phyloP scores from a whole-genome alignment of 305 asterid genomes.

The Solanum chacoense region DNA sequence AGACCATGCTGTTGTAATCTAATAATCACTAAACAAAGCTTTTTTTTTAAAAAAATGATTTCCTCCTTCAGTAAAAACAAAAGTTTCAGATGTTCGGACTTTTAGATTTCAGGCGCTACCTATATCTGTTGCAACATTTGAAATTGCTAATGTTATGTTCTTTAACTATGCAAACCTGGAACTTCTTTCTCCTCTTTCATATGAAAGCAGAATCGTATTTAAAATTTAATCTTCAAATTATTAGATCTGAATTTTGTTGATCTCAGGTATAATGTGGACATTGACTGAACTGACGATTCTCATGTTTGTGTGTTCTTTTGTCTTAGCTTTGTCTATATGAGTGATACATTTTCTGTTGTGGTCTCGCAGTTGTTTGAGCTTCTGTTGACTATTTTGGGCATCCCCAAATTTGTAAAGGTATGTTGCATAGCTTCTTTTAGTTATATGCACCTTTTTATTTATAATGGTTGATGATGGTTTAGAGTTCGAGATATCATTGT shows the following conservation, averaged over 20 bases:
- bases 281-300: not conserved
- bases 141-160: not conserved
- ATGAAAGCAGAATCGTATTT: not conserved
- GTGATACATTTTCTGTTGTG: slow-evolving; percentile 12
- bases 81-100: not conserved
- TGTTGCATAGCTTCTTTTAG: slow-evolving; percentile 11
- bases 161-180: not conserved
- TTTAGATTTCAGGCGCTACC: not conserved
- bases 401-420: slow-evolving; percentile 68
- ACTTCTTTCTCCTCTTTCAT: not conserved
- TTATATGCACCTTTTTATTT: not conserved
- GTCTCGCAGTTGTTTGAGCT: slow-evolving; percentile 75
- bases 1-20: not conserved
- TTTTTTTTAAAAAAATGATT: no score
- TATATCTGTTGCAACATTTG: not conserved
- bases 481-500: slow-evolving; percentile 9
- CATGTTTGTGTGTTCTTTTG: slow-evolving; percentile 5
- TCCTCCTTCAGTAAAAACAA: no score
- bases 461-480: slow-evolving; percentile 5
- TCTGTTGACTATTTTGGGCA: slow-evolving; percentile 72
- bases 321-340: not conserved
- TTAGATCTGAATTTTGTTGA: not conserved
- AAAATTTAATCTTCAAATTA: not conserved
- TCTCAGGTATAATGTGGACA: not conserved
- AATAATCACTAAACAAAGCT: no score